phyloP scores from a whole-genome alignment of 441 rosid genomes.

The Populus tomentosa region DNA sequence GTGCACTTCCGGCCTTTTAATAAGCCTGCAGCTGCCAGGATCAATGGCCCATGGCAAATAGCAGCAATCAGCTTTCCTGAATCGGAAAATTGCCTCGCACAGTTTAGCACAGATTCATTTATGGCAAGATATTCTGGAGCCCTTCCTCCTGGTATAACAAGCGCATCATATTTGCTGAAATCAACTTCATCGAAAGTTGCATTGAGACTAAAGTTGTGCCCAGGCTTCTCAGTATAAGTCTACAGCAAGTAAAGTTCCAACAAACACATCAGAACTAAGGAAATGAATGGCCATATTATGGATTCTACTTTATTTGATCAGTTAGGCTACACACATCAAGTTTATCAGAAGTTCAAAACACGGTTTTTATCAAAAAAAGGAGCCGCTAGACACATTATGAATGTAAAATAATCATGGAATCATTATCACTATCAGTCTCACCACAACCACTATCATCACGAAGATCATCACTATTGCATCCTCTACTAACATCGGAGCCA shows the following conservation, averaged over 20 bases:
- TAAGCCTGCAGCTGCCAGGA: conserved; percentile 66
- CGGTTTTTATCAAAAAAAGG: neutral
- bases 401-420: neutral
- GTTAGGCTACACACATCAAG: neutral
- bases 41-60: conserved; percentile 77
- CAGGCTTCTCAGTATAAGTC: conserved; percentile 67
- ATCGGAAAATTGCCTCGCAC: conserved; percentile 49
- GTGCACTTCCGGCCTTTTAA: conserved; percentile 67
- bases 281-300: neutral
- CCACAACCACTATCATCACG: neutral
- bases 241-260: conserved; percentile 19
- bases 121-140: conserved; percentile 85
- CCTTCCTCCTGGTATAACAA: conserved; percentile 84
- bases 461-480: too few relatives aligned
- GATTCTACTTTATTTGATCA: neutral
- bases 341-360: neutral
- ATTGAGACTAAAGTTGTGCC: conserved; percentile 80
- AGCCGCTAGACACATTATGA: neutral
- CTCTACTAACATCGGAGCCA: too few relatives aligned
- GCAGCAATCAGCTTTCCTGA: conserved; percentile 72
- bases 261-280: neutral
- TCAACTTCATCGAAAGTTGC: conserved; percentile 75
- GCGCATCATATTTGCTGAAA: conserved; percentile 54
- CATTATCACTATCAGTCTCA: neutral
- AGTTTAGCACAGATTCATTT: conserved; percentile 51